Base-by-base conservation (phyloP, 2,329 filamentous ascomycete genomes). In the Simplicillium aogashimaense region DNA sequence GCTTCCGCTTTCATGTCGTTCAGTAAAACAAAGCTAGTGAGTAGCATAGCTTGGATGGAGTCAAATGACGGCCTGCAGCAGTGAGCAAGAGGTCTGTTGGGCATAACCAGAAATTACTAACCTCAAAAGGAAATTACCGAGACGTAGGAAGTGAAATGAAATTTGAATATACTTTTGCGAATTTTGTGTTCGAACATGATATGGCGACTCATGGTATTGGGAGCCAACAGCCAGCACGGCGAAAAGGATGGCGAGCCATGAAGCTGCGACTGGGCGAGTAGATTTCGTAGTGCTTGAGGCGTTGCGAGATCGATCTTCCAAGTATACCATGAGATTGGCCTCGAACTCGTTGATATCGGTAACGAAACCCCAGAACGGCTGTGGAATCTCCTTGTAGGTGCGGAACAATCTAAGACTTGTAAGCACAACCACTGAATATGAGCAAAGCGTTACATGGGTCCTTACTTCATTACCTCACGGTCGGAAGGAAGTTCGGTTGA, bases 1-100 rank as follows among this genome's bases (percentile, higher is more conserved):
- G 76, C 78, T 50, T 82, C 78, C 2, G 78, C 77, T 51, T 81
- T 81, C 78, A 82, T 82, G 43, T 82, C 78, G 47, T 82, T 82
- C 18, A 81, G 61, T 2, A 82, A 61, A 3, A 79, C 76, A 45
- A 81, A 81, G 25, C 75, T 71, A 4, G 75, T 76, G 34, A 82
- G 66, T 1, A 82, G 61, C 32, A 82, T 59, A 1, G 77, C 77
- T 53, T 82, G 78, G 18, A 82, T 76, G 4, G 76, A 79, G 53
- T 82, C 77, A 31, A 81, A 68, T 0, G 78, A 81, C 2, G 78
- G 78, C 28, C 73, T 75, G 40, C 1, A 36, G 40, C 25, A 15
- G 15, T 12, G 39, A 51, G 7, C 9, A 25, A 25, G 20, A 50
- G 45, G 14, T 37, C 9, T 11, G 28, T 11, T n/a, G 28, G 25